phyloP scores from a whole-genome alignment of 2,329 filamentous ascomycete species.

The Aspergillus viridinutans region DNA sequence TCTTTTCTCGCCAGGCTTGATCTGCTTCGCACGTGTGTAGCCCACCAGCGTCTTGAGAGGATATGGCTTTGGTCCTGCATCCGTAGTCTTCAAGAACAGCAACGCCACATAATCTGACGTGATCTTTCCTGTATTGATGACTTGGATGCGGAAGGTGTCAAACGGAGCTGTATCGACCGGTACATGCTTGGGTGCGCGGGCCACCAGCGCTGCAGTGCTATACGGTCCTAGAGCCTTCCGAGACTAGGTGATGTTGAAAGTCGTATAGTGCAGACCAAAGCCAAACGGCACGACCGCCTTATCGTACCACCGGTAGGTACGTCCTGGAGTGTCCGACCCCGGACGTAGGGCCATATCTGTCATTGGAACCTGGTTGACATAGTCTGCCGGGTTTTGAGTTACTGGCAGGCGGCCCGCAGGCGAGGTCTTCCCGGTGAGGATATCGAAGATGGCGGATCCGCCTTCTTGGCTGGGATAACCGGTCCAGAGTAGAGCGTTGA shows the following conservation, averaged over 20 bases:
- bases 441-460: slow-evolving; percentile 34
- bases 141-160: slow-evolving; percentile 21
- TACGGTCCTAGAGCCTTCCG: neutral
- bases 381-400: slow-evolving; percentile 36
- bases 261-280: slow-evolving; percentile 39
- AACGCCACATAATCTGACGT: slow-evolving; percentile 34
- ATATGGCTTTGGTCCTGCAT: slow-evolving; percentile 30
- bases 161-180: slow-evolving; percentile 12
- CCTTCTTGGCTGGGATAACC: slow-evolving; percentile 39
- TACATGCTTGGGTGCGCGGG: neutral
- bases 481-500: slow-evolving; percentile 35
- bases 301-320: slow-evolving; percentile 40
- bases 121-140: slow-evolving; percentile 28
- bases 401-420: slow-evolving; percentile 35
- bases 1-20: slow-evolving; percentile 15
- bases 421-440: slow-evolving; percentile 31
- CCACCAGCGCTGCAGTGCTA: neutral
- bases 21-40: slow-evolving; percentile 20
- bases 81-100: slow-evolving; percentile 25
- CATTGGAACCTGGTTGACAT: slow-evolving; percentile 35
- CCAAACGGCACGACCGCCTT: slow-evolving; percentile 34
- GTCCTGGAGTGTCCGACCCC: slow-evolving; percentile 24
- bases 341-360: slow-evolving; percentile 34
- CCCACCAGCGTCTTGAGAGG: slow-evolving; percentile 33
- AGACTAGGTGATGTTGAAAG: slow-evolving; percentile 21